Evolutionary conservation across 805 yeast genomes (phyloP).

Genomic region (Cyberlindnera japonica): DNA sequence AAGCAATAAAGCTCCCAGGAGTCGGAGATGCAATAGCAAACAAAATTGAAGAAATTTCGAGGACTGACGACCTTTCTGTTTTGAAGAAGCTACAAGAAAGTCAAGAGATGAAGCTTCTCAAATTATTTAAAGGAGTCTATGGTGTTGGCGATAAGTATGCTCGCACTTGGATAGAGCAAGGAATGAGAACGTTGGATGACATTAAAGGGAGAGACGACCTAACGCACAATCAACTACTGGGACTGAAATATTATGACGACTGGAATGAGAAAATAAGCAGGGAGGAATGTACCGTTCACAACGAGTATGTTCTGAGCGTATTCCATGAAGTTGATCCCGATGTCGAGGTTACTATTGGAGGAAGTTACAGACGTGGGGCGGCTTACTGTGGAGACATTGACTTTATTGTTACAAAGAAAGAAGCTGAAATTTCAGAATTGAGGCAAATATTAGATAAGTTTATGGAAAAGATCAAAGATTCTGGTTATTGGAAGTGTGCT

Average conservation of each 20-base stretch:
- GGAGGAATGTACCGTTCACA: conserved; percentile 40
- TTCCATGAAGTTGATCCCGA: conserved; percentile 32
- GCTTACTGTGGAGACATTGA: conserved; percentile 50
- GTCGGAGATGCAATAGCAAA: conserved; percentile 39
- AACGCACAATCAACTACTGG: conserved; percentile 32
- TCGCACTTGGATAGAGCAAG: conserved; percentile 36
- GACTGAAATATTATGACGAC: conserved; percentile 45
- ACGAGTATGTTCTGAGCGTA: conserved; percentile 28
- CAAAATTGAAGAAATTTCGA: conserved; percentile 44
- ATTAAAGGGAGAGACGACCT: conserved; percentile 29
- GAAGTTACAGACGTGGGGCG: conserved; percentile 51
- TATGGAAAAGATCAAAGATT: conserved; percentile 23
- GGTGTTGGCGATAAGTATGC: conserved; percentile 49
- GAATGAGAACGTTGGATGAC: conserved; percentile 38
- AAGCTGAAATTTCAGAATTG: conserved; percentile 26
- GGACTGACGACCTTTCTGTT: conserved; percentile 32
- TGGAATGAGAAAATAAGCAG: conserved; percentile 44
- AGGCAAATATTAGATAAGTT: conserved; percentile 22
- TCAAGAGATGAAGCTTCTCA: conserved; percentile 26
- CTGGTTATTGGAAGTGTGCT: conserved; percentile 28
- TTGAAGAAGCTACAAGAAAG: conserved; percentile 25
- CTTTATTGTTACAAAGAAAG: conserved; percentile 39
- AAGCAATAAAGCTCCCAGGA: conserved; percentile 39
- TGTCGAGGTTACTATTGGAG: conserved; percentile 39
- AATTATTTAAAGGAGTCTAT: conserved; percentile 37